Base-by-base conservation (phyloP, 352 stramenopile genomes). In the Vaucheria bursata region DNA sequence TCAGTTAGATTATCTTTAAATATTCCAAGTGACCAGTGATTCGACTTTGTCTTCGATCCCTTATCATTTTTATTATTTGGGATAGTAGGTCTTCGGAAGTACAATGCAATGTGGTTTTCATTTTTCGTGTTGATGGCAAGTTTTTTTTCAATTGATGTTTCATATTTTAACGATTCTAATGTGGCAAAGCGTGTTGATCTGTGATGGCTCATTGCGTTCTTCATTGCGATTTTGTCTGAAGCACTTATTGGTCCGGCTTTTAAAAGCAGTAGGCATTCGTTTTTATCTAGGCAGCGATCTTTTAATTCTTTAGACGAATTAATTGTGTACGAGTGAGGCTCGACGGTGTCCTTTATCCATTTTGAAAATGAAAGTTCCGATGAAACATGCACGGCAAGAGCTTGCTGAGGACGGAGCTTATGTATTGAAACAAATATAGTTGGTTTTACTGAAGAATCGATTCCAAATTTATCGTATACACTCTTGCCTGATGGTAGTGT, bases 401-500 rank as follows among this genome's bases (percentile, higher is more conserved):
- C 45, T 12, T 25, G 45, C 45, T 12, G 12, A 25, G 45, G 45
- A 25, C 45, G 45, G 12, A 25, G 12, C 12, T 25, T 25, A 12
- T 12, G 45, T 25, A 59, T 12, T 25, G 45, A 12, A 12, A 25
- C 45, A 25, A 59, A 59, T 12, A 59, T 25, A 25, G 45, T 59
- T 25, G 45, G 45, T 25, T 12, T 25, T 12, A 59, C 45, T 12
- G 12, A 12, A 12, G 25, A 12, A 25, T 59, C 45, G 25, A 59
- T 59, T 12, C 45, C 72, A 32, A 80, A 80, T 31, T 79, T 80
- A 5, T 80, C 38, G 8, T 78, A 25, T 37, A 79, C 70, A 29
- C 37, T 79, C 75, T 79, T 79, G 0, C 75, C 69, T 37, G 69
- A 79, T 36, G 75, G 75, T 53, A 80, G 75, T 38, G 75, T 71